Evolutionary conservation across 2,329 filamentous ascomycete genomes (phyloP), one percentile per base, ranked within the genome.

Genomic region (Beauveria pseudobassiana): DNA sequence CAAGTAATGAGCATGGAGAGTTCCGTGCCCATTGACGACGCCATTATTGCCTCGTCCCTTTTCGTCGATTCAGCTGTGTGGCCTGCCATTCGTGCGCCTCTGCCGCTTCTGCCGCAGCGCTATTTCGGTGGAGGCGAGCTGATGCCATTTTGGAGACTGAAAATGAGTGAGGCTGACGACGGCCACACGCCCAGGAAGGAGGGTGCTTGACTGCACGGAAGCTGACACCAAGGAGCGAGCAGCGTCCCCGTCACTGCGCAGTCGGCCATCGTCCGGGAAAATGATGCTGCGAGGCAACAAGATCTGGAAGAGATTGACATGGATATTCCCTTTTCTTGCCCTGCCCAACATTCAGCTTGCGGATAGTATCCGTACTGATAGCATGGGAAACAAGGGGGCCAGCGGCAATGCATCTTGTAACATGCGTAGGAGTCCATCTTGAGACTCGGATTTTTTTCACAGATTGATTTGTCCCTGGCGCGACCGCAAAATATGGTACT

Each of bases 201-300:
- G 30, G 30, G 24, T 58, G 42, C 43, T 48, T 57, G 42, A 28
- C 28, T 45, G 7, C 40, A 46, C 28, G 18, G 6, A 42, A 49
- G 30, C 55, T 58, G 50, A 58, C 22, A 20, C 55, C 20, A 50
- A 50, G 5, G 55, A 49, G 45, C n/a, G 43, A 50, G 38, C 30
- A 54, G 45, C 18, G 12, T 26, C 55, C 43, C 34, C 10, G 43
- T 51, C 56, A 14, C 22, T 24, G 56, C 38, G 46, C 56, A 52
- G 40, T 59, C 56, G 56, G 56, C 48, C 56, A 59, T 59, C 56
- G 56, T 59, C 56, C 56, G 56, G 34, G 54, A 43, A 22, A 59
- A n/a, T 58, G 55, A n/a, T 58, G 55, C 28, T 24, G 12, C 20
- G 30, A 14, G 12, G 30, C 30, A 34, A 34, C 30, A 34, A 34